Conservation (phyloP, 495 filamentous ascomycete genomes). For the Chaetomidium leptoderma region DNA sequence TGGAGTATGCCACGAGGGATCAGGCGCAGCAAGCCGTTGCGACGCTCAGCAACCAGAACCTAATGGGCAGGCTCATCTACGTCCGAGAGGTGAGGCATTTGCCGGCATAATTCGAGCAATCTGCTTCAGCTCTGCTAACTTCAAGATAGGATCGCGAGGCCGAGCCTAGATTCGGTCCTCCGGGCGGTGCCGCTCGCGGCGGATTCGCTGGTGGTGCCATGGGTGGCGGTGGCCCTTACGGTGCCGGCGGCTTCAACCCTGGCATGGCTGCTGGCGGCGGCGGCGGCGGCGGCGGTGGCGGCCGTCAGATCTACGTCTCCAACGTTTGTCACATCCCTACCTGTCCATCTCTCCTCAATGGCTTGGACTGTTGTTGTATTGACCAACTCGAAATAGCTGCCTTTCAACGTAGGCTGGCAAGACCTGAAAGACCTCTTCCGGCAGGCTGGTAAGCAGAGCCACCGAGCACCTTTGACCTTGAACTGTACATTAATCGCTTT, state of each 20-base stretch:
- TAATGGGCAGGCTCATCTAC: constrained; percentile 97
- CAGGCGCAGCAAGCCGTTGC: constrained; percentile 97
- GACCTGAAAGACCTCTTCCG: constrained; percentile 98
- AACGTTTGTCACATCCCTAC: constrained; percentile 73
- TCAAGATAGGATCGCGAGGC: constrained; percentile 77
- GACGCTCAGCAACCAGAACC: constrained; percentile 96
- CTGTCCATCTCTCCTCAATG: constrained; percentile 22
- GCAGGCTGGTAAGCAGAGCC: constrained; percentile 75
- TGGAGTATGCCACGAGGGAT: constrained; percentile 99
- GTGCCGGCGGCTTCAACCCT: constrained; percentile 39
- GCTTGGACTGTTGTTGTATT: constrained; percentile 33
- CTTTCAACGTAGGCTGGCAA: constrained; percentile 97
- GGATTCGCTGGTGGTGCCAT: constrained; percentile 54
- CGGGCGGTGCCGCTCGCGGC: constrained; percentile 54
- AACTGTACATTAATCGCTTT: constrained; percentile 5
- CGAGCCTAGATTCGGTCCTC: constrained; percentile 83
- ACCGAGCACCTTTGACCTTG: too few species aligned
- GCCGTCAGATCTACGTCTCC: constrained; percentile 89
- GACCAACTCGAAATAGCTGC: constrained; percentile 61
- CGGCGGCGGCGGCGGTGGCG: constrained; percentile 50
- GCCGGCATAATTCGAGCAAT: not conserved
- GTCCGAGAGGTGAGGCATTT: constrained; percentile 77
- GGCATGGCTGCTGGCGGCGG: constrained; percentile 35
- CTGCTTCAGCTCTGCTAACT: constrained; percentile 11
- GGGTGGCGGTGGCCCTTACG: constrained; percentile 43